These are phyloP conservation scores for Phlebiopsis flavidoalba DNA, from an alignment of 768 basidiomycete species.

Conservation along the genomic window DNA sequence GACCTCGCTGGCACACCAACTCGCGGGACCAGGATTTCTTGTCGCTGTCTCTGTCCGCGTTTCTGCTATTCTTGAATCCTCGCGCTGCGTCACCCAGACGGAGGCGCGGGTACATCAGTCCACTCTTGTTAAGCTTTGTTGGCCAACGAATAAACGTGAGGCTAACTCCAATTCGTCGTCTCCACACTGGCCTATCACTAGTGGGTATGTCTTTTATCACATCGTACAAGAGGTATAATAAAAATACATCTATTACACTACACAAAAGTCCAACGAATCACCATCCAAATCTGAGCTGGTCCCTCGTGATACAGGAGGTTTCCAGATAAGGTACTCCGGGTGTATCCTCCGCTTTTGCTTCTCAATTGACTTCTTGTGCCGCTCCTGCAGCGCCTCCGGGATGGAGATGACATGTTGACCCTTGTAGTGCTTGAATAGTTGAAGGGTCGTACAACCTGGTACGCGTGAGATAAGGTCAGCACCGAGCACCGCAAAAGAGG, in stretches of 20 bases:
- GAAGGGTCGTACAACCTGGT: slow-evolving; percentile 85
- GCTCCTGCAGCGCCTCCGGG: slow-evolving; percentile 85
- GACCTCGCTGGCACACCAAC: not conserved
- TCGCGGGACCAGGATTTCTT: not conserved
- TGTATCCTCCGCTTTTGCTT: slow-evolving; percentile 80
- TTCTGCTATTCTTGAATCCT: too few species aligned
- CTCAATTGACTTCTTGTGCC: slow-evolving; percentile 76
- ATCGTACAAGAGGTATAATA: not conserved
- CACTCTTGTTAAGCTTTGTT: too few species aligned
- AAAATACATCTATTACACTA: not conserved
- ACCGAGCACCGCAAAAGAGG: slow-evolving; percentile 8
- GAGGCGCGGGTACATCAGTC: too few species aligned
- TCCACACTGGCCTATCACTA: too few species aligned
- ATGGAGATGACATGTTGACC: slow-evolving; percentile 91
- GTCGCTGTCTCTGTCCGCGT: too few species aligned
- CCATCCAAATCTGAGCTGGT: slow-evolving; percentile 75
- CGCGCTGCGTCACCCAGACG: too few species aligned
- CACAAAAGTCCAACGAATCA: slow-evolving; percentile 16
- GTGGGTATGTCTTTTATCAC: too few species aligned
- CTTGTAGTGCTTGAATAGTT: slow-evolving; percentile 95
- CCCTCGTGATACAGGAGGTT: slow-evolving; percentile 88
- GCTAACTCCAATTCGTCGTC: too few species aligned
- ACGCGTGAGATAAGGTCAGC: slow-evolving; percentile 3
- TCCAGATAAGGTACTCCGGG: slow-evolving; percentile 82
- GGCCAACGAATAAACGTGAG: too few species aligned